A percentile compares a stretch with the other conserved stretches of the same genome.
Evolutionary conservation across 2,329 filamentous ascomycete species (phyloP).

Genomic region (Fusarium sp.): DNA sequence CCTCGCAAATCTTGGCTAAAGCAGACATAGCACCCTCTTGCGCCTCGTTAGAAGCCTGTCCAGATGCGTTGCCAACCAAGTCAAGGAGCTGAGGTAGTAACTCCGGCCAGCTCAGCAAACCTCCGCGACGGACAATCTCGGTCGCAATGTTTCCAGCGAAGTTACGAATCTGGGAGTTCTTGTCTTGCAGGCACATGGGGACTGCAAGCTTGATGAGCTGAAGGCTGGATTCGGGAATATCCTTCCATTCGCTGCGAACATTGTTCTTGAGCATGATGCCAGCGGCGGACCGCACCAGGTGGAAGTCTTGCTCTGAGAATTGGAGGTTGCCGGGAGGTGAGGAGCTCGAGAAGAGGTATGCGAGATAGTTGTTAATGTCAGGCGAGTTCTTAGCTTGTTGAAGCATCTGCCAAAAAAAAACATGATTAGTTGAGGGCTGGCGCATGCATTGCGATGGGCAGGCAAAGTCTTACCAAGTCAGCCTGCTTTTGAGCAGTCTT

Average conservation of each 20-base stretch:
- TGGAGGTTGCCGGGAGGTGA: slow-evolving; percentile 70
- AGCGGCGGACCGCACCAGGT: slow-evolving; percentile 84
- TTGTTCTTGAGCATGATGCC: slow-evolving; percentile 98
- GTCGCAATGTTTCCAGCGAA: slow-evolving; percentile 95
- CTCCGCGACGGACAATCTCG: slow-evolving; percentile 85
- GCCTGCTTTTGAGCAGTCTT: slow-evolving; percentile 86
- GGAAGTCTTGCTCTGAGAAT: slow-evolving; percentile 71
- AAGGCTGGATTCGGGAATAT: slow-evolving; percentile 78
- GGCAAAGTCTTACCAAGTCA: slow-evolving; percentile 73
- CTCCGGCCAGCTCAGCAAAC: slow-evolving; percentile 91
- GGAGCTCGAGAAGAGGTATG: slow-evolving; percentile 84
- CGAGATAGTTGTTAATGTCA: slow-evolving; percentile 97
- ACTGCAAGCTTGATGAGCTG: slow-evolving; percentile 83
- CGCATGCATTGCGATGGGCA: slow-evolving; percentile 22
- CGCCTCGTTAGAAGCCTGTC: slow-evolving; percentile 74
- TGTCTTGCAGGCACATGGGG: slow-evolving; percentile 83
- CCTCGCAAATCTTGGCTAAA: slow-evolving; percentile 94
- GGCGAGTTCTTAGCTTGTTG: slow-evolving; percentile 86
- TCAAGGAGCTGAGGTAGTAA: slow-evolving; percentile 84
- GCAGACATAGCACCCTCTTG: slow-evolving; percentile 96
- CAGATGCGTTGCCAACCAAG: slow-evolving; percentile 78
- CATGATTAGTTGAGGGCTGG: slow-evolving; percentile 35
- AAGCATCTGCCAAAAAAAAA: slow-evolving; percentile 76
- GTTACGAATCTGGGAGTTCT: slow-evolving; percentile 83
- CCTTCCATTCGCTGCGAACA: slow-evolving; percentile 78